A percentile compares a stretch with the other conserved stretches of the same genome.
These are phyloP conservation scores for Rhodotorula kratochvilovae DNA, from an alignment of 768 basidiomycete species.

Conservation along the genomic window DNA sequence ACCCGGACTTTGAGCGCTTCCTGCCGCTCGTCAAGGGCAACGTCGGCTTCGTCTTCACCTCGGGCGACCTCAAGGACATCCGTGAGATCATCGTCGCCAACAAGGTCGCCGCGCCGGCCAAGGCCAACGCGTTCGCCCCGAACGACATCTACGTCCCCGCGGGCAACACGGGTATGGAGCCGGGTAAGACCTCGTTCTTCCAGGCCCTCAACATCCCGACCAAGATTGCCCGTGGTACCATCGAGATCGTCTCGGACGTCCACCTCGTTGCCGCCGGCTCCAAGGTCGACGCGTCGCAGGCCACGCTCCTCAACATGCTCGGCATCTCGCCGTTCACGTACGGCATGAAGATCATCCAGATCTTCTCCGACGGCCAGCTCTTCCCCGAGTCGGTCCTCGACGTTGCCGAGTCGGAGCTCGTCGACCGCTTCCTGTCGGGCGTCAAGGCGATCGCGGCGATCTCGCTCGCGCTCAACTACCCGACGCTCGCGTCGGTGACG, in stretches of 20 bases:
- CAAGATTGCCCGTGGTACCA: conserved; percentile 99
- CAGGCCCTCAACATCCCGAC: conserved; percentile 99
- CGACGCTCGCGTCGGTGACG: conserved; percentile 84
- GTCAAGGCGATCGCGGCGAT: conserved; percentile 93
- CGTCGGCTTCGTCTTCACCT: conserved; percentile 98
- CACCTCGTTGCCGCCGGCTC: conserved; percentile 85
- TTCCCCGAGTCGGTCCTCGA: conserved; percentile 89
- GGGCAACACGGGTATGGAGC: conserved; percentile 99
- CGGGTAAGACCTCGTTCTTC: conserved; percentile 99
- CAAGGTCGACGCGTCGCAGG: conserved; percentile 86
- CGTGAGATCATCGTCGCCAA: conserved; percentile 90
- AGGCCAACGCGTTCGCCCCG: conserved; percentile 93
- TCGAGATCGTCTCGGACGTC: conserved; percentile 97
- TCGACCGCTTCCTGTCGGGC: conserved; percentile 85
- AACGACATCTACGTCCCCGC: conserved; percentile 86
- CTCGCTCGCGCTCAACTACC: conserved; percentile 92
- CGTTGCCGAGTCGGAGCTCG: conserved; percentile 81
- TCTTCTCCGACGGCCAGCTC: conserved; percentile 87
- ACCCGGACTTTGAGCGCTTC: conserved; percentile 91
- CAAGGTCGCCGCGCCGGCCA: conserved; percentile 97
- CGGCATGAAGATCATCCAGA: conserved; percentile 89
- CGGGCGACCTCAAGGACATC: conserved; percentile 83
- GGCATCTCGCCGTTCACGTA: conserved; percentile 90
- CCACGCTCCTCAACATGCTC: conserved; percentile 97
- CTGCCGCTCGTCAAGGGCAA: conserved; percentile 94